These are phyloP conservation scores for Chalciporus sphaerocephalus DNA, from an alignment of 768 basidiomycete genomes.

Conservation along the genomic window DNA sequence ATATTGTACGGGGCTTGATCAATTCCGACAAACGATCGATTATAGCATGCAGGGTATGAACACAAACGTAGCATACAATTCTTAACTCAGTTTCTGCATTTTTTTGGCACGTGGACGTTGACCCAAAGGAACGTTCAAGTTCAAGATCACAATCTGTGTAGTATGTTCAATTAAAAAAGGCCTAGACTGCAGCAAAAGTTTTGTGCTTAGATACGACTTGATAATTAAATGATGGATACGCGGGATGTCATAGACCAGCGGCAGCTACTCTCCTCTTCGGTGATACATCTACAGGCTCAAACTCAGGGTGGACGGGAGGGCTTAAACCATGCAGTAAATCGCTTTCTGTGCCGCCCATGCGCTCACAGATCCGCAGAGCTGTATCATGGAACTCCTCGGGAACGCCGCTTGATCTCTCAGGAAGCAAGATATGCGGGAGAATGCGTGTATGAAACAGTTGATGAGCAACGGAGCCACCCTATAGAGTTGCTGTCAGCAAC, in stretches of 20 bases:
- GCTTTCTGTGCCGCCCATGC: conserved; percentile 30
- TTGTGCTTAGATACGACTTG: conserved; percentile 5
- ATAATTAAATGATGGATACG: conserved; percentile 1
- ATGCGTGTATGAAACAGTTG: conserved; percentile 34
- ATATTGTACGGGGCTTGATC: neutral
- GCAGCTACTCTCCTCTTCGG: conserved; percentile 20
- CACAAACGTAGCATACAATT: neutral
- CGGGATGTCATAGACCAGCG: conserved; percentile 10
- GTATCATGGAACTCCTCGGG: conserved; percentile 29
- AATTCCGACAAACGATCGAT: neutral
- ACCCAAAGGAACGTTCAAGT: neutral
- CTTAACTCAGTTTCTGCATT: neutral
- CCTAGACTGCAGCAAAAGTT: conserved; percentile 7
- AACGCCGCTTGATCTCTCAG: conserved; percentile 24
- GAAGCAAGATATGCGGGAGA: conserved; percentile 30
- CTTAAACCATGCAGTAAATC: conserved; percentile 8
- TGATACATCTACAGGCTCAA: conserved; percentile 7
- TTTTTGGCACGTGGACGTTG: neutral
- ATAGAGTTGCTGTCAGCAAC: neutral
- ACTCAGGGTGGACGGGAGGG: neutral
- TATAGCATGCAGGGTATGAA: neutral
- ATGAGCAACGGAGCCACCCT: conserved; percentile 34
- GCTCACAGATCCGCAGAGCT: conserved; percentile 26
- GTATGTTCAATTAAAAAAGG: conserved; percentile 10
- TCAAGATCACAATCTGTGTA: neutral